Evolutionary conservation across 805 yeast genomes (phyloP).

Genomic region (Saccharomycopsis fibuligera): DNA sequence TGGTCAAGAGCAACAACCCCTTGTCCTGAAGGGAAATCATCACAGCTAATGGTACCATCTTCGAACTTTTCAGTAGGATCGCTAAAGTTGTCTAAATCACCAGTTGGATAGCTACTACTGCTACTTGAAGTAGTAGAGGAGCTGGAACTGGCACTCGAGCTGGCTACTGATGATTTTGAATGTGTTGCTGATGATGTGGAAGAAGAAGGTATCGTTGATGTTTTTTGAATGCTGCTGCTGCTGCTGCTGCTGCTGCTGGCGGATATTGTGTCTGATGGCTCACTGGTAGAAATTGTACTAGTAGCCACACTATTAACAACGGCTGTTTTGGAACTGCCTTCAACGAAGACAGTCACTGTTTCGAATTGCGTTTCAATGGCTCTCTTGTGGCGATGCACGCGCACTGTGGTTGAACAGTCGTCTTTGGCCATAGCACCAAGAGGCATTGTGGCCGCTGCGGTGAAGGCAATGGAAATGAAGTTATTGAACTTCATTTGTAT

Average conservation of each 20-base stretch:
- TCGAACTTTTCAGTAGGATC: slow-evolving; percentile 48
- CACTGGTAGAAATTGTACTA: slow-evolving; percentile 24
- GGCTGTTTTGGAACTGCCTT: slow-evolving; percentile 26
- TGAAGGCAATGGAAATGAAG: not conserved
- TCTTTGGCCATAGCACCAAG: slow-evolving; percentile 2
- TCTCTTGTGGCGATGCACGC: slow-evolving; percentile 39
- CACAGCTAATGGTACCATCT: slow-evolving; percentile 68
- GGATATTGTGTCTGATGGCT: slow-evolving; percentile 18
- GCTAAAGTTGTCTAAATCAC: slow-evolving; percentile 45
- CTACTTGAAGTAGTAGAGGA: not conserved
- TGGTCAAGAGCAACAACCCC: slow-evolving; percentile 61
- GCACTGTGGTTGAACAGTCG: slow-evolving; percentile 10
- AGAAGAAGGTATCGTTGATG: slow-evolving; percentile 23
- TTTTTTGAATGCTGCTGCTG: slow-evolving; percentile 10
- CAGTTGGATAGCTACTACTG: slow-evolving; percentile 24
- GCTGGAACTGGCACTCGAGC: not conserved
- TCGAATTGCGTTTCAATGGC: slow-evolving; percentile 46
- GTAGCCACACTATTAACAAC: slow-evolving; percentile 24
- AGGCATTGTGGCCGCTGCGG: not conserved
- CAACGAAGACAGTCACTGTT: slow-evolving; percentile 29
- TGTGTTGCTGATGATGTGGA: slow-evolving; percentile 25
- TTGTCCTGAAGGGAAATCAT: slow-evolving; percentile 65
- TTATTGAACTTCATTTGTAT: not conserved
- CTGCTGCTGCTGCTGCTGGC: slow-evolving; percentile 9
- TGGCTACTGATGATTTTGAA: slow-evolving; percentile 21